Evolutionary conservation across 352 stramenopile species (phyloP).

Genomic region (Saprolegnia parasitica): DNA sequence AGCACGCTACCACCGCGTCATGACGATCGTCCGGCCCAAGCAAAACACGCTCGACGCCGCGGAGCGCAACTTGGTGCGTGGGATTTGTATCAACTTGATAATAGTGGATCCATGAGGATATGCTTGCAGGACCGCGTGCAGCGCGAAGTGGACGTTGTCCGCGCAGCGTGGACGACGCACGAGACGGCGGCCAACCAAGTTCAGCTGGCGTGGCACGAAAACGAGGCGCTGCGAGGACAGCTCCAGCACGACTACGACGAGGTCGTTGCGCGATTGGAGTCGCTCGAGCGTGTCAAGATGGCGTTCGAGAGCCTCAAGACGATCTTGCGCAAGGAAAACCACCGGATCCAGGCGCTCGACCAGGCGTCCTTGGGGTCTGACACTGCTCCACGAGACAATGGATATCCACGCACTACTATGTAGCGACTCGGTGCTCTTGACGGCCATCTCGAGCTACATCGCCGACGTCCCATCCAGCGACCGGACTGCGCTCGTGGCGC

Average conservation of each 20-base stretch:
- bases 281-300: conserved; percentile 15
- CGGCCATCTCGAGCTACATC: conserved; percentile 20
- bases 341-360: background rate
- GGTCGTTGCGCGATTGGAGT: background rate
- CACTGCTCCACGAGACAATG: background rate
- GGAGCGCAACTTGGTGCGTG: conserved; percentile 42
- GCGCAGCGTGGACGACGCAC: conserved; percentile 32
- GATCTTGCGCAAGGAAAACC: conserved; percentile 7
- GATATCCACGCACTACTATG: background rate
- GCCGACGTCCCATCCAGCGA: background rate
- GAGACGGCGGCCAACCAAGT: conserved; percentile 42
- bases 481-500: conserved; percentile 27
- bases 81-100: conserved; percentile 44
- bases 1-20: conserved; percentile 64
- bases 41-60: conserved; percentile 44
- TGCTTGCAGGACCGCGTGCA: conserved; percentile 42
- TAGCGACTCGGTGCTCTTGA: conserved; percentile 20
- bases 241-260: conserved; percentile 28
- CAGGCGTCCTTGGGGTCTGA: conserved; percentile 3
- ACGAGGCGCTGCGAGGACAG: conserved; percentile 44
- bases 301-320: conserved; percentile 27
- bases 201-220: conserved; percentile 41
- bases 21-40: conserved; percentile 52
- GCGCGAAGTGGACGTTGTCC: conserved; percentile 12
- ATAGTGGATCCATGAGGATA: too few relatives aligned